phyloP scores from a whole-genome alignment of 2,329 filamentous ascomycete genomes.

The Capronia coronata region DNA sequence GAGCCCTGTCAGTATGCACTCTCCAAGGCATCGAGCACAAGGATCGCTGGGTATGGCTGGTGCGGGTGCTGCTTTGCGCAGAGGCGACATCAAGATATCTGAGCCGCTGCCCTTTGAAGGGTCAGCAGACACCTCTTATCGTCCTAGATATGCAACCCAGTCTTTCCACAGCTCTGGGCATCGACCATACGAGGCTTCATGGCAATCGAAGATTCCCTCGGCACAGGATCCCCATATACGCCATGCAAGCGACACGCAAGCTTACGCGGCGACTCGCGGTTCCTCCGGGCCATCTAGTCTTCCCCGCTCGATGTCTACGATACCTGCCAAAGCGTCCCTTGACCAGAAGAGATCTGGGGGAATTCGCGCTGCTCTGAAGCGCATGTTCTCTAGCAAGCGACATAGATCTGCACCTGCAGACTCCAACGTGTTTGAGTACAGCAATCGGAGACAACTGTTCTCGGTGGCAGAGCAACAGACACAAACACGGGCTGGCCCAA shows the following conservation, averaged over 20 bases:
- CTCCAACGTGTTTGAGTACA: constrained; percentile 11
- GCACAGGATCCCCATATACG: constrained; percentile 12
- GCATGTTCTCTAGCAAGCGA: constrained; percentile 27
- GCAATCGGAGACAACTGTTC: constrained; percentile 11
- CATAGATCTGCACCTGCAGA: constrained; percentile 16
- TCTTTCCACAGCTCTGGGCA: constrained; percentile 8
- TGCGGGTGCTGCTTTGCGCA: constrained; percentile 27
- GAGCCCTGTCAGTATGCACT: constrained; percentile 12
- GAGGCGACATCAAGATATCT: constrained; percentile 33
- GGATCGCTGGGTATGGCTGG: constrained; percentile 8
- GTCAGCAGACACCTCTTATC: constrained; percentile 10
- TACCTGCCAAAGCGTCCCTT: constrained; percentile 23
- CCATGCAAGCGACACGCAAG: constrained; percentile 19
- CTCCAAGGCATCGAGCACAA: constrained; percentile 15
- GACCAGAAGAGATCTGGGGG: constrained; percentile 22
- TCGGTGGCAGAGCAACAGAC: constrained; percentile 15
- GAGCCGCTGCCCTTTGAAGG: constrained; percentile 28
- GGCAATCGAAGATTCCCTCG: constrained; percentile 17
- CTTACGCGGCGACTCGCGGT: constrained; percentile 7
- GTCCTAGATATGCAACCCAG: constrained; percentile 3
- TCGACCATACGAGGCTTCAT: constrained; percentile 13
- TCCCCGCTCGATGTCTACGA: constrained; percentile 25
- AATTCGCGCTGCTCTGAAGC: constrained; percentile 24
- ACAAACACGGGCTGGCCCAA: constrained; percentile 2
- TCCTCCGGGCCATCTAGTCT: constrained; percentile 23